Conservation (phyloP, 2,329 filamentous ascomycete species). For the Calonectria crousiana region DNA sequence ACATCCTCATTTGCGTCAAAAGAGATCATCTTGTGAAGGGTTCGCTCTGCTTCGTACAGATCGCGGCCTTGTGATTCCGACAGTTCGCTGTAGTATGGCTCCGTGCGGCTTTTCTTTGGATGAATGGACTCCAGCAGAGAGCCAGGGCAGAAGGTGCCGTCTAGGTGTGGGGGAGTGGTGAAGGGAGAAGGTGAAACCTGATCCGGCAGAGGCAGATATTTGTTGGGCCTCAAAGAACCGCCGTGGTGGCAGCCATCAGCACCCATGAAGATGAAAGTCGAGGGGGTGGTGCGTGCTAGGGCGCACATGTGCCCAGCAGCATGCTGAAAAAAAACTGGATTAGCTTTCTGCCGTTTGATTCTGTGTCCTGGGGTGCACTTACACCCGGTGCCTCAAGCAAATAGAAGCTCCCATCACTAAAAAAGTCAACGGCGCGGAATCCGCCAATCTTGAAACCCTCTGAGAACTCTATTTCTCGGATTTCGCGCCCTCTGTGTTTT, state of each 20-base stretch:
- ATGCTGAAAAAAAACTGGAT: not conserved
- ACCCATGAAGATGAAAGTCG: slow-evolving; percentile 8
- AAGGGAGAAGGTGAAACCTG: not conserved
- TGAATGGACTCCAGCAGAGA: not conserved
- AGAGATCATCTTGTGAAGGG: not conserved
- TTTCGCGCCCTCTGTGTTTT: not conserved
- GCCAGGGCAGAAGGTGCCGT: not conserved
- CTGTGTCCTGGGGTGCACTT: not conserved
- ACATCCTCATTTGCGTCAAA: not conserved
- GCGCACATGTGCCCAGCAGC: slow-evolving; percentile 12
- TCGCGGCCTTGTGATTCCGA: slow-evolving; percentile 3
- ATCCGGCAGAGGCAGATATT: not conserved
- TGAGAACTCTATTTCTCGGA: not conserved
- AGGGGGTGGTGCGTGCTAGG: slow-evolving; percentile 8
- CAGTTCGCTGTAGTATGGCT: not conserved
- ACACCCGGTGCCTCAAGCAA: slow-evolving; percentile 12
- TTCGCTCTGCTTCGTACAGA: not conserved
- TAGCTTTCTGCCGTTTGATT: not conserved
- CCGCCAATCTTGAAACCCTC: not conserved
- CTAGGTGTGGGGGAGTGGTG: not conserved
- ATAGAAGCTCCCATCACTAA: slow-evolving; percentile 11
- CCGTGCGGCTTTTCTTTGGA: not conserved
- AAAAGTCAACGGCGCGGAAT: slow-evolving; percentile 7
- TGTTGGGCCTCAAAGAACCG: slow-evolving; percentile 2
- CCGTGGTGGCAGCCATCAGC: slow-evolving; percentile 6